Base-by-base conservation (phyloP, 148 eudicot genomes). In the Dysphania ambrosioides region DNA sequence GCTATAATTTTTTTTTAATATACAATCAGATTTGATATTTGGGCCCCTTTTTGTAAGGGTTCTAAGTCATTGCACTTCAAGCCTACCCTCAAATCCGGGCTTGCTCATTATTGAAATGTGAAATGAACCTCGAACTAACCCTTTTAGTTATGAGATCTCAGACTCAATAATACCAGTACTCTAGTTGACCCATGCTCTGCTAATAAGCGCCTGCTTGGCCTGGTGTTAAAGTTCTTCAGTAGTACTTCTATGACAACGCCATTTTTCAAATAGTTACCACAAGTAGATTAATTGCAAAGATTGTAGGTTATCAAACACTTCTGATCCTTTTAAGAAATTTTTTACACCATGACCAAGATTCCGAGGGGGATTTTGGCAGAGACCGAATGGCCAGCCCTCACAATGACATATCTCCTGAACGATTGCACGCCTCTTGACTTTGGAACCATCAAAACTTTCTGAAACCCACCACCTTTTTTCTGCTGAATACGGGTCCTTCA, bases 351-450 rank as follows among this genome's bases (percentile, higher is more conserved):
- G 82, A 78, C 98, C 98, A 94, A 65, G 98, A 88, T 26, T 91
- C 93, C 0, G 97, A 80, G 1, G 98, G 97, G 1, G 98, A 90
- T 74, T 88, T 91, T 0, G 97, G 98, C 78, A 91, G 26, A 94
- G 85, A 13, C 98, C 98, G 42, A 94, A 94, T 0, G 98, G 98
- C 98, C 98, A 91, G 6, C 98, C 98, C 73, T 91, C 86, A 64
- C 93, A 91, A 30, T 88, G 87, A 36, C 87, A 63, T 1, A 94
- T 60, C 83, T 90, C 90, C 49, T 78, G 86, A 23, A 91, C 80
- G 18, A 91, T 78, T 2, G 86, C 83, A 16, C 86, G 81, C 63
- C 87, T 71, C 24, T 75, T 70, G 41, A 75, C 55, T 49, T 85
- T 83, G 7, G 72, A 65, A 71, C 44, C 77, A 40, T 84, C 85